These are phyloP conservation scores for Brassica balearica DNA, from an alignment of 441 rosid species.

Conservation along the genomic window DNA sequence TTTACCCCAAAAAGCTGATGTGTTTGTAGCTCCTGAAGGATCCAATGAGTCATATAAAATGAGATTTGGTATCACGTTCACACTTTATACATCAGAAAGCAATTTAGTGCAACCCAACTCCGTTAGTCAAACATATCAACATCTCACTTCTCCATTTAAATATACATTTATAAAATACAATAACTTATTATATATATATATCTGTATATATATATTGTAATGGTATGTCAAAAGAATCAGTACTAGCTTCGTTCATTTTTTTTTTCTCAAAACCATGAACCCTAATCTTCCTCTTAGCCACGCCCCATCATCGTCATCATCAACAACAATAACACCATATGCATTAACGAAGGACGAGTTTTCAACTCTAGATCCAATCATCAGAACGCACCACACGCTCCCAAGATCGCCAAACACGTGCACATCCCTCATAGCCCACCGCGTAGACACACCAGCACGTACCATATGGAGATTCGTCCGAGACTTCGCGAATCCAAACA, in stretches of 20 bases:
- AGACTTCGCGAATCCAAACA: constrained; percentile 45
- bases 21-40: constrained; percentile 34
- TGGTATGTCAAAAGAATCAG: constrained; percentile 30
- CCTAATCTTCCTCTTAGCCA: constrained; percentile 21
- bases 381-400: constrained; percentile 39
- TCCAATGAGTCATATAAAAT: constrained; percentile 38
- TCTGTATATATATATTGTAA: constrained; percentile 20
- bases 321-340: constrained; percentile 30
- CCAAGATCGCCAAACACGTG: constrained; percentile 39
- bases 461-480: constrained; percentile 41
- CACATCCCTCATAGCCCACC: constrained; percentile 41
- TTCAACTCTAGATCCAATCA: constrained; percentile 33
- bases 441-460: constrained; percentile 39
- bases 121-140: constrained; percentile 33
- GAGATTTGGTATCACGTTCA: constrained; percentile 47
- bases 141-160: constrained; percentile 21
- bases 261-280: constrained; percentile 32
- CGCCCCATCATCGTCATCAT: constrained; percentile 27
- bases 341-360: constrained; percentile 37
- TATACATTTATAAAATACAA: constrained; percentile 9
- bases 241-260: constrained; percentile 18
- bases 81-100: constrained; percentile 17
- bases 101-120: constrained; percentile 47
- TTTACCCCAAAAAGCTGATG: neutral
- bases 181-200: constrained; percentile 2